phyloP scores from a whole-genome alignment of 306 rosid species.

The Quercus berberidifolia region DNA sequence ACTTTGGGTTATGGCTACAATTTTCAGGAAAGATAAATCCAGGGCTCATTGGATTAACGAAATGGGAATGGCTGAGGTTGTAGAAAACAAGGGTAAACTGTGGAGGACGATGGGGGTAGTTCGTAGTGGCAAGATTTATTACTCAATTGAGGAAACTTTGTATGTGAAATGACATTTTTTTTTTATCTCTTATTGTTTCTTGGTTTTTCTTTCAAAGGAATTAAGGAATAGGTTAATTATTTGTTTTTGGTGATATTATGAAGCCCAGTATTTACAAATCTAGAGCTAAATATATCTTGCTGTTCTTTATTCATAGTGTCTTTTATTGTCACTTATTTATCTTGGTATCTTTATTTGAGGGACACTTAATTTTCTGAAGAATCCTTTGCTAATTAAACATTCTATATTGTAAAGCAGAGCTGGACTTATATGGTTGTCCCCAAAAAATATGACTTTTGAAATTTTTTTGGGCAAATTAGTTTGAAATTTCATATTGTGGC shows the following conservation, averaged over 20 bases:
- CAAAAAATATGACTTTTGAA: neutral
- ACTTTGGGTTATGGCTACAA: neutral
- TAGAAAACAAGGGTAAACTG: conserved; percentile 58
- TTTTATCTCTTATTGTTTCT: neutral
- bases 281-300: neutral
- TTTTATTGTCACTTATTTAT: neutral
- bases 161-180: conserved; percentile 41
- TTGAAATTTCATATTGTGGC: neutral
- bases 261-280: neutral
- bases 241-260: neutral
- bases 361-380: neutral
- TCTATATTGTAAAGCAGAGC: neutral
- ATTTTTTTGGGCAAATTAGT: neutral
- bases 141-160: conserved; percentile 74
- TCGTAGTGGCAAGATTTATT: conserved; percentile 51
- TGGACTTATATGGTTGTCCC: neutral
- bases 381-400: neutral
- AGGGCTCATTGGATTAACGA: conserved; percentile 55
- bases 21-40: conserved; percentile 47
- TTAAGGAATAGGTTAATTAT: neutral
- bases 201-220: neutral
- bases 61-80: conserved; percentile 63
- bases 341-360: neutral
- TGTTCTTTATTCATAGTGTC: neutral
- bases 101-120: conserved; percentile 71